These are phyloP conservation scores for Entomortierella beljakovae DNA, from an alignment of 192 early-diverging fungal genomes.

Conservation along the genomic window DNA sequence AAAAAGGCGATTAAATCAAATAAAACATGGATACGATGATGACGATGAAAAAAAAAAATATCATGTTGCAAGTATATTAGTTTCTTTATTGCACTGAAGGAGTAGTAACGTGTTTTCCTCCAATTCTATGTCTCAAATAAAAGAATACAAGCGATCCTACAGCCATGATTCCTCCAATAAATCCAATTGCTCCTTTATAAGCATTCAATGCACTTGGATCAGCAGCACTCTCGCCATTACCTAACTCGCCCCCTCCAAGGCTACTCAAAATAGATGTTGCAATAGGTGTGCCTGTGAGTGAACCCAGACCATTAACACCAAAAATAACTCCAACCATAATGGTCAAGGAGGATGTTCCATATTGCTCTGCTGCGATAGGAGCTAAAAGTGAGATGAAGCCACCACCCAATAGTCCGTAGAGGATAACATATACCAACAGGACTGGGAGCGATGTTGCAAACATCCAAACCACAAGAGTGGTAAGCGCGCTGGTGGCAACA, in stretches of 20 bases:
- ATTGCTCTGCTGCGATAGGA: slow-evolving; percentile 48
- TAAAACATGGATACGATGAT: too few species aligned
- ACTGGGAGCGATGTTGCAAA: slow-evolving; percentile 53
- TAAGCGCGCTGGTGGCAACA: slow-evolving; percentile 53
- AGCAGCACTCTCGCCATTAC: background rate
- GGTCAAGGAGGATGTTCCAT: slow-evolving; percentile 53
- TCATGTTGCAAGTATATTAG: too few species aligned
- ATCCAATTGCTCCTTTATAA: slow-evolving; percentile 32
- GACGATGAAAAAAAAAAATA: too few species aligned
- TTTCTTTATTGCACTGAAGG: too few species aligned
- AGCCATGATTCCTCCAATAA: slow-evolving; percentile 40
- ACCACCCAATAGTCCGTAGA: slow-evolving; percentile 62
- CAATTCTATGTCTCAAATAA: slow-evolving; percentile 23
- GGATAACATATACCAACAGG: slow-evolving; percentile 56
- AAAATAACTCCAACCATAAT: slow-evolving; percentile 57
- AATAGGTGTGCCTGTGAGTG: slow-evolving; percentile 57
- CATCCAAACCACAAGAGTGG: slow-evolving; percentile 59
- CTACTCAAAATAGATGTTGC: slow-evolving; percentile 39
- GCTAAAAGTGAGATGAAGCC: slow-evolving; percentile 58
- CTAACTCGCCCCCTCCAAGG: background rate
- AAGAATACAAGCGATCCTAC: slow-evolving; percentile 15
- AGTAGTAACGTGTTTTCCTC: slow-evolving; percentile 17
- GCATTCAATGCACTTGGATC: background rate
- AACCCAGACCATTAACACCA: slow-evolving; percentile 57
- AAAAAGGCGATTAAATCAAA: too few species aligned